A percentile compares a stretch with the other conserved stretches of the same genome.
phyloP scores from a whole-genome alignment of 139 green algal genomes.

The Chloropicon primus region DNA sequence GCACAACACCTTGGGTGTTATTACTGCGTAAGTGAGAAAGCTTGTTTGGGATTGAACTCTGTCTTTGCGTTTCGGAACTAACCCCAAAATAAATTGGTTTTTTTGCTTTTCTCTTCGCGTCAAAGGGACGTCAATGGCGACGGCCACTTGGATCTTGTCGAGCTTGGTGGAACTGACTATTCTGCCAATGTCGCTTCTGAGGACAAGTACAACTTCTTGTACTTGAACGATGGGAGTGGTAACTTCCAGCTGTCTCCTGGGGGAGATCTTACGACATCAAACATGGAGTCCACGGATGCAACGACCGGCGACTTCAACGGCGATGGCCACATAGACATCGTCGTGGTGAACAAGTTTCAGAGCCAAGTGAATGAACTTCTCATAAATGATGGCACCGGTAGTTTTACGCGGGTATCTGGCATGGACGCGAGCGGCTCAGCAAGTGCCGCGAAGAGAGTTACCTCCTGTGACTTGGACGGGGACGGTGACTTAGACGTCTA shows the following conservation, averaged over 20 bases:
- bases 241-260: background rate
- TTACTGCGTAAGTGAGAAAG: too few species aligned
- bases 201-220: background rate
- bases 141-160: background rate
- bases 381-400: background rate
- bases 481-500: background rate
- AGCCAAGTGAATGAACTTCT: background rate
- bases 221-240: background rate
- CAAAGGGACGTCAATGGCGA: background rate
- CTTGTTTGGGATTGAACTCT: too few species aligned
- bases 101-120: too few species aligned
- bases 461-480: background rate
- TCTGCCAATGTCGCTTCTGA: background rate
- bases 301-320: background rate
- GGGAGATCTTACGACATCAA: background rate
- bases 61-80: too few species aligned
- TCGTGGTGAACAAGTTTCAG: background rate
- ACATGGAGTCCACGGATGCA: background rate
- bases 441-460: background rate
- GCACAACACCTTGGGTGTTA: too few species aligned
- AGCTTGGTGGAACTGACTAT: background rate
- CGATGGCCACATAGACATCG: background rate
- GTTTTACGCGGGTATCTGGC: background rate
- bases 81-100: too few species aligned
- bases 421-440: background rate